A percentile compares a stretch with the other conserved stretches of the same genome.
These are phyloP conservation scores for Claviceps pazoutovae DNA, from an alignment of 2,329 filamentous ascomycete genomes.

Conservation along the genomic window DNA sequence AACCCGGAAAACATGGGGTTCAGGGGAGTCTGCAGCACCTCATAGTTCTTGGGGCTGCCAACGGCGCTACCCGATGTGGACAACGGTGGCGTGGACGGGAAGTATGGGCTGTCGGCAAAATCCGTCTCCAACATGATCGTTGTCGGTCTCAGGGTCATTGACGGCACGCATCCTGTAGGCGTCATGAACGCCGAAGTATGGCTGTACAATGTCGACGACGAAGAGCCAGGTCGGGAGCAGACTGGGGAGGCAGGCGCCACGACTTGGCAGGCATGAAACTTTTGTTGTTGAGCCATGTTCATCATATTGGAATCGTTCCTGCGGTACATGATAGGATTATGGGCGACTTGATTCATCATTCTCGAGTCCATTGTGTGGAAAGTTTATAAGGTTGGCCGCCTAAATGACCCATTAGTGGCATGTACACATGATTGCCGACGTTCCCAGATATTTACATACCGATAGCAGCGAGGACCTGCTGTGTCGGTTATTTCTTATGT, in stretches of 20 bases:
- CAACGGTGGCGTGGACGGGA: constrained; percentile 75
- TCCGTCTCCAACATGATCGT: constrained; percentile 69
- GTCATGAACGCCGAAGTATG: constrained; percentile 52
- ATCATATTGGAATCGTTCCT: constrained; percentile 58
- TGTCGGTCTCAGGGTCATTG: constrained; percentile 39
- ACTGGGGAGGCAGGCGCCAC: constrained; percentile 44
- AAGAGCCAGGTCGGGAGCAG: constrained; percentile 52
- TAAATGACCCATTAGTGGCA: background rate
- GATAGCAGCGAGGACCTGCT: background rate
- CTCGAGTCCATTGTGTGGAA: constrained; percentile 47
- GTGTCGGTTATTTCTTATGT: too few species aligned
- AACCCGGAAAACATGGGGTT: constrained; percentile 65
- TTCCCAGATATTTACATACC: background rate
- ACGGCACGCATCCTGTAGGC: constrained; percentile 61
- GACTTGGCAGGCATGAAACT: constrained; percentile 33
- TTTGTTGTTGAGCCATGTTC: constrained; percentile 6
- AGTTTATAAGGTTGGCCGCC: background rate
- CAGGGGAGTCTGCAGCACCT: constrained; percentile 68
- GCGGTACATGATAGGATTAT: constrained; percentile 79
- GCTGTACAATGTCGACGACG: constrained; percentile 40
- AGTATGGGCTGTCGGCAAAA: constrained; percentile 54
- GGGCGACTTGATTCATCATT: constrained; percentile 48
- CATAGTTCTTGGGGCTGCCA: constrained; percentile 70
- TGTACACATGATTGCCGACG: background rate
- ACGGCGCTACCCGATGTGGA: constrained; percentile 74